A percentile compares a stretch with the other conserved stretches of the same genome.
Conservation (phyloP, 306 rosid species). For the Oxytropis ochrocephala region DNA sequence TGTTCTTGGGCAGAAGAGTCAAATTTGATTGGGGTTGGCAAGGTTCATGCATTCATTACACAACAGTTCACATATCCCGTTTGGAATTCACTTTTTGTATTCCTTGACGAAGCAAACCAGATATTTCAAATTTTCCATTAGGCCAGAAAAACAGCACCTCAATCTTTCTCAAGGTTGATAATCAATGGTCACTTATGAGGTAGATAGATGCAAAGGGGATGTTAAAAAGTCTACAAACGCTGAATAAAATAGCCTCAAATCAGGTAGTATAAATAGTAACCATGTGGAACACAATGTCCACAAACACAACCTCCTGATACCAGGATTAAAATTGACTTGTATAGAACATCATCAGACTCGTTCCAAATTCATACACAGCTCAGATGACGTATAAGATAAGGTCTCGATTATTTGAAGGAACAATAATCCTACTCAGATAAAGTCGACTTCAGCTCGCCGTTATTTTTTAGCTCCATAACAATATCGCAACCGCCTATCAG, state of each 20-base stretch:
- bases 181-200: not conserved
- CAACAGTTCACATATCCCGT: not conserved
- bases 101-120: not conserved
- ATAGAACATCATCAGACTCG: slow-evolving; percentile 11
- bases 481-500: slow-evolving; percentile 89
- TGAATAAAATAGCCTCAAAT: not conserved
- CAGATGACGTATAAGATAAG: slow-evolving; percentile 9
- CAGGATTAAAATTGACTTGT: slow-evolving; percentile 20
- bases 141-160: not conserved
- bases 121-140: not conserved
- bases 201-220: not conserved
- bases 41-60: not conserved
- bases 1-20: too few species aligned
- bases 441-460: slow-evolving; percentile 70
- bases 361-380: slow-evolving; percentile 13
- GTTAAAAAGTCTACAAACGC: not conserved
- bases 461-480: slow-evolving; percentile 59
- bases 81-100: not conserved
- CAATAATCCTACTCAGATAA: slow-evolving; percentile 51
- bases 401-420: slow-evolving; percentile 23
- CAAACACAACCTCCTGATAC: slow-evolving; percentile 31
- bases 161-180: not conserved
- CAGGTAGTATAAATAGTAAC: slow-evolving; percentile 5
- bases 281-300: slow-evolving; percentile 18
- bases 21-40: not conserved